Evolutionary conservation across 1,139 yeast species (phyloP), one percentile per base, ranked within the genome.

Genomic region (Yamadazyma taylorii): DNA sequence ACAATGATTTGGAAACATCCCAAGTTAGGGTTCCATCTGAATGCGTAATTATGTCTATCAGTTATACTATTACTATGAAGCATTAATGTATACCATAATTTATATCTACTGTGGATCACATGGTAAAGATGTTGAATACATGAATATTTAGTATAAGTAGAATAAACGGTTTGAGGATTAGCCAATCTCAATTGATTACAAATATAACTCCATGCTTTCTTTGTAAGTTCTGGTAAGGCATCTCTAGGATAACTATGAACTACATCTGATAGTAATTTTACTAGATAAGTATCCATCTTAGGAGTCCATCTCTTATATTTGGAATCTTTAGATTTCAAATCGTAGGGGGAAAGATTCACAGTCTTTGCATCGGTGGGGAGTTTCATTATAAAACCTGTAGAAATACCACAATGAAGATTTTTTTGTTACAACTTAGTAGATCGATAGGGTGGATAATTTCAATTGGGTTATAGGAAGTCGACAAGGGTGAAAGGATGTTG

Each of bases 241-340:
- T 60, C 66, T 39, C 61, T 56, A 2, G 61, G 61, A 42, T 50
- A 65, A 38, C 66, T 60, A 45, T 66, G 72, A 2, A 64, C 70
- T 11, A 66, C 65, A 41, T 66, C 71, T 4, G 66, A 56, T 11
- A 67, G 49, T 15, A 67, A 46, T 37, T 58, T 61, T 32, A 67
- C 55, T 17, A 67, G 51, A 39, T 43, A 62, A 40, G 61, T 68
- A 42, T 67, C 73, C 73, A 67, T 67, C 29, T 55, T 55, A 1
- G 73, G 69, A 0, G 70, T 56, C 73, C 73, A 67, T 45, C 73
- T 41, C 34, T 63, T 58, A 47, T 67, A 67, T 41, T 67, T 67
- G 7, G 73, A 61, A 34, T 64, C 70, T 33, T 58, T 56, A 4
- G 68, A 60, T 43, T 66, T 66, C 42, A 64, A 48, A 37, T 66